Evolutionary conservation across 371 early-diverging fungal species (phyloP), one percentile per base, ranked within the genome.

Genomic region (Actinomortierella wolfii): DNA sequence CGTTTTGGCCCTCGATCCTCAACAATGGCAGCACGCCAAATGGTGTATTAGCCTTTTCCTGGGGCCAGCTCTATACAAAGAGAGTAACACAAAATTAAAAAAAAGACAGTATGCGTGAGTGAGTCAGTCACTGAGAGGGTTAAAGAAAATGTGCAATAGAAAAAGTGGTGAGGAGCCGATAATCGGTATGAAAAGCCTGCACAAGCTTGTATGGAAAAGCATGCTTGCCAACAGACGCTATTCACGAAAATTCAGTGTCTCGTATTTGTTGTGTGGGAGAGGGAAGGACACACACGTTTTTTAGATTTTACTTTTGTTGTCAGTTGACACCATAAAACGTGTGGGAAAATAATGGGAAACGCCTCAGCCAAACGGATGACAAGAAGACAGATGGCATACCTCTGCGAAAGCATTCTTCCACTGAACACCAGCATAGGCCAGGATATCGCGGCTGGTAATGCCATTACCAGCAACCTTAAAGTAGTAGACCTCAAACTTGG

Each of bases 21-120:
- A 61, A 57, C 17, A 67, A 25, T 8, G 68, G 68, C 39, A 61
- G 43, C 26, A 43, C 51, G 7, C 68, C 68, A 54, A 57, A 61
- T 8, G 68, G 61, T 0, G 50, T 61, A 28, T 57, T 28, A 0
- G 11, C 49, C 54, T 57, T 61, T 25, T 62, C 18, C 2, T 20
- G 18, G 17, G 56, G 54, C 57, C 54, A 54, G 17, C 59, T n/a
- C n/a, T n/a, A n/a, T n/a, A n/a, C n/a, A n/a, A n/a, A n/a, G n/a
- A n/a, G n/a, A n/a, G n/a, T n/a, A n/a, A n/a, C n/a, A 24, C 28
- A 17, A 17, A 17, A 17, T n/a, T 21, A 51, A 23, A 18, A 49
- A 21, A 57, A 26, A 39, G 8, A 9, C 49, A 4, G 17, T 2
- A 13, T 20, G 2, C 6, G 17, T 20, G 4, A 26, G 25, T 3